A percentile compares a stretch with the other conserved stretches of the same genome.
Evolutionary conservation across 192 early-diverging fungal species (phyloP).

Genomic region (Entomortierella chlamydospora): DNA sequence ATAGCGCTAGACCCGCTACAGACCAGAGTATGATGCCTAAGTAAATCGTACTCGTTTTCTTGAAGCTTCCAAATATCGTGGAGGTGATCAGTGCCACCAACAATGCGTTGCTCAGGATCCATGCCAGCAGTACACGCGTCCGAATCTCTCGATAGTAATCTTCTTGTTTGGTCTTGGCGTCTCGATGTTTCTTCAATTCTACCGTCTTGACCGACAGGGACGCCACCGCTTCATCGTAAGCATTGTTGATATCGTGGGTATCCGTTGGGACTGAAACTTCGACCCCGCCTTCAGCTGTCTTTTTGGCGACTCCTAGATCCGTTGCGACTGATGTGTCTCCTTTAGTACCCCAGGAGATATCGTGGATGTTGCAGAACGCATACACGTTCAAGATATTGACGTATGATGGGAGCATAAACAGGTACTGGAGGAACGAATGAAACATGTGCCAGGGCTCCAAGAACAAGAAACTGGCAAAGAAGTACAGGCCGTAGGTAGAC

Average conservation of each 20-base stretch:
- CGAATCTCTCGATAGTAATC: conserved; percentile 85
- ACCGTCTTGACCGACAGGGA: conserved; percentile 38
- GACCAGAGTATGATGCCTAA: conserved; percentile 77
- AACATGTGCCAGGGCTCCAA: conserved; percentile 94
- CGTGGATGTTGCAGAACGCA: conserved; percentile 94
- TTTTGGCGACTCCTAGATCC: conserved; percentile 62
- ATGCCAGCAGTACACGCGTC: conserved; percentile 73
- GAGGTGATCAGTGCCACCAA: conserved; percentile 73
- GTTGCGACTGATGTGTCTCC: conserved; percentile 69
- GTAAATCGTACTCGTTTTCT: conserved; percentile 44
- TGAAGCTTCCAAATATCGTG: conserved; percentile 10
- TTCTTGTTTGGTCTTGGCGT: conserved; percentile 66
- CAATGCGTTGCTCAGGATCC: conserved; percentile 78
- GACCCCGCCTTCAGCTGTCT: conserved; percentile 52
- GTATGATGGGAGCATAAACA: conserved; percentile 87
- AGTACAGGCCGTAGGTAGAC: conserved; percentile 86
- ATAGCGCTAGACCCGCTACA: conserved; percentile 67
- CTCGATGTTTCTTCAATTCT: conserved; percentile 37
- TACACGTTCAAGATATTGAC: conserved; percentile 95
- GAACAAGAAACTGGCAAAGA: conserved; percentile 78
- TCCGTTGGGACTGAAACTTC: conserved; percentile 61
- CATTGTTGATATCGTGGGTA: conserved; percentile 58
- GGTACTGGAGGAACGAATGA: conserved; percentile 88
- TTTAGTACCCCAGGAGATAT: conserved; percentile 96
- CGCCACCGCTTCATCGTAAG: conserved; percentile 57